These are phyloP conservation scores for Mortierella sp. DNA, from an alignment of 371 early-diverging fungal genomes.

Conservation along the genomic window DNA sequence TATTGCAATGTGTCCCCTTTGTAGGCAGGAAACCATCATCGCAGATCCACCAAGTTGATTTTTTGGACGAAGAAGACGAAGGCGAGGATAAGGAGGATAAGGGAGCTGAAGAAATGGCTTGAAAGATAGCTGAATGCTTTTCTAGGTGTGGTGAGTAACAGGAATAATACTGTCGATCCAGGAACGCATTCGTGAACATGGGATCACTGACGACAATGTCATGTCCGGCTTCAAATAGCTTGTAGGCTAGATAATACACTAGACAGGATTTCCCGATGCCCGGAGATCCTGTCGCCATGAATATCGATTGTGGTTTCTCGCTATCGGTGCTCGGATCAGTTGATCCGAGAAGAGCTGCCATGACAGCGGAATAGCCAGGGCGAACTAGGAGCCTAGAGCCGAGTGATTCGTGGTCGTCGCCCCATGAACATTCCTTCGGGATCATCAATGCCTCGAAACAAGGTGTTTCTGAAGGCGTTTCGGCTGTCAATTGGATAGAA, in stretches of 20 bases:
- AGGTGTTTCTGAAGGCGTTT: not conserved
- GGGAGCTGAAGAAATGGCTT: too few relatives aligned
- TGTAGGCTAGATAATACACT: constrained; percentile 32
- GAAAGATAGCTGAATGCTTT: constrained; percentile 20
- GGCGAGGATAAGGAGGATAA: not conserved
- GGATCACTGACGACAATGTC: constrained; percentile 43
- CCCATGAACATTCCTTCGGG: constrained; percentile 38
- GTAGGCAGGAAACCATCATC: constrained; percentile 46
- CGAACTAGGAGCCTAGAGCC: constrained; percentile 29
- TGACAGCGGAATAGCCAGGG: constrained; percentile 26
- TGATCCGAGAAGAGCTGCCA: constrained; percentile 19
- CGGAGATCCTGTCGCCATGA: constrained; percentile 29
- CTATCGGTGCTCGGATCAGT: too few relatives aligned
- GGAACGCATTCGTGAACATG: constrained; percentile 51
- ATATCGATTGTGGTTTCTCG: constrained; percentile 20
- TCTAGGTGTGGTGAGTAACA: constrained; percentile 45
- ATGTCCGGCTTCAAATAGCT: constrained; percentile 39
- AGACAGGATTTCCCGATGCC: constrained; percentile 45
- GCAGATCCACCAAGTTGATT: constrained; percentile 46
- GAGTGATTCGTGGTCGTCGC: constrained; percentile 44
- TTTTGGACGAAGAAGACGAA: constrained; percentile 1
- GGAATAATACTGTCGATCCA: constrained; percentile 24
- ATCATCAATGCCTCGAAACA: constrained; percentile 20
- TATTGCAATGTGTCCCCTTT: constrained; percentile 27
- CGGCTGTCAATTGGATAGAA: constrained; percentile 6